Base-by-base conservation (phyloP, 805 yeast species). In the Hanseniaspora meyeri region DNA sequence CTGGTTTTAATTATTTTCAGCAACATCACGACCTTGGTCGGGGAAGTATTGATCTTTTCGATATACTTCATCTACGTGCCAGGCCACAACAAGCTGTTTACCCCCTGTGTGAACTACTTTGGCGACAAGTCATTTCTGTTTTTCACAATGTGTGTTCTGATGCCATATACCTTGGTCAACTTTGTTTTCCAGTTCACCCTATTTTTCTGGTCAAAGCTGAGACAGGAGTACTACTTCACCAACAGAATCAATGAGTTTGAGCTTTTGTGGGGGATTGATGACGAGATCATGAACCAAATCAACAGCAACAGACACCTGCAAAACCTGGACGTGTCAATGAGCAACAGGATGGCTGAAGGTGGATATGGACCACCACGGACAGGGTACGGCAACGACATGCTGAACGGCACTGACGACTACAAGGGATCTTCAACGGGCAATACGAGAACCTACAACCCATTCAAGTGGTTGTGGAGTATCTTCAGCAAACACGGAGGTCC, bases 31-130 rank as follows among this genome's bases (percentile, higher is more conserved):
- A 55, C 63, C 24, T 59, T 59, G 4, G 64, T 70, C 27, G 77
- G 76, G 0, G 65, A 70, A 47, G 57, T 70, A 1, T 60, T 72
- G 29, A 59, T 72, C 2, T 58, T 70, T 19, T 72, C 75, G 36
- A 70, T 72, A 14, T 68, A 72, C 54, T 72, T 72, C 66, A 70
- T 72, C 40, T 73, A 70, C 59, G 71, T 70, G 1, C 74, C 73
- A 2, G 69, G 66, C 1, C 66, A 72, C 43, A 64, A 64, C 34
- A 62, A 62, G 16, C 61, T 68, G 39, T 62, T 66, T 47, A 67
- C 74, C 14, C 61, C 65, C 4, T 58, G 61, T 2, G 66, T 69
- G 7, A 70, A 66, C 51, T 67, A 62, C 52, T 71, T 65, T 59
- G 75, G 71, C 20, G 63, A 66, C 46, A 67, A 64, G 58, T 61